Evolutionary conservation across 1,284 basidiomycete species (phyloP).

Genomic region (Bjerkandera adusta): DNA sequence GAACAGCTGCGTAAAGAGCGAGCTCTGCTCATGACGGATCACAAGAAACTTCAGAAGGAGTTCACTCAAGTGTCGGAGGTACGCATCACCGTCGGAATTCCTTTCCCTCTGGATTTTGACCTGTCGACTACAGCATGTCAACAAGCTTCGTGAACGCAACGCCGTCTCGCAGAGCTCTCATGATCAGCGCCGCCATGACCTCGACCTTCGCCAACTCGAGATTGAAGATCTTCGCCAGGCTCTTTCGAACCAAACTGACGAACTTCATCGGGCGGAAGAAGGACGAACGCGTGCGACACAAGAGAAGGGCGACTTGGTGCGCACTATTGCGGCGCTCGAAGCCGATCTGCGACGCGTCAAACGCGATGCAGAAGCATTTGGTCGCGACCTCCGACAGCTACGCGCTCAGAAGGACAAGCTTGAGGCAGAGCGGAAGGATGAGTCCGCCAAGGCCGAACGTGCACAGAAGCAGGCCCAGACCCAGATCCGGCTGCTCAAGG

Average conservation of each 20-base stretch:
- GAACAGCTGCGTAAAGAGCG: conserved; percentile 74
- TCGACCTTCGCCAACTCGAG: conserved; percentile 67
- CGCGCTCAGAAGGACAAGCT: conserved; percentile 63
- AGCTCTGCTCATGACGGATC: conserved; percentile 58
- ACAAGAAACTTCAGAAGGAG: conserved; percentile 67
- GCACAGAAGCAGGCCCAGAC: conserved; percentile 62
- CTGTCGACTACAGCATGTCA: conserved; percentile 43
- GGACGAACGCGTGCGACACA: conserved; percentile 58
- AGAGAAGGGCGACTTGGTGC: conserved; percentile 63
- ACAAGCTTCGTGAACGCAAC: conserved; percentile 59
- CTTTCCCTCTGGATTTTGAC: neutral
- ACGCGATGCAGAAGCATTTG: conserved; percentile 71
- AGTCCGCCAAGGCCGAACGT: conserved; percentile 41
- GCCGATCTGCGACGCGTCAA: conserved; percentile 68
- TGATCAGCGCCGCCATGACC: conserved; percentile 66
- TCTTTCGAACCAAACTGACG: conserved; percentile 59
- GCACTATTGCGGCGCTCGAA: conserved; percentile 62
- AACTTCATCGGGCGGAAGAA: conserved; percentile 57
- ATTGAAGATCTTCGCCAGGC: conserved; percentile 70
- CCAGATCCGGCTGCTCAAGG: conserved; percentile 62
- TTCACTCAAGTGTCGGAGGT: conserved; percentile 68
- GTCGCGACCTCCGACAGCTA: conserved; percentile 68
- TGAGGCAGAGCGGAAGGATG: conserved; percentile 54
- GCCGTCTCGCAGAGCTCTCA: conserved; percentile 62
- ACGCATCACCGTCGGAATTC: conserved; percentile 24